These are phyloP conservation scores for Kuraishia piskuri DNA, from an alignment of 805 yeast genomes.

Conservation along the genomic window DNA sequence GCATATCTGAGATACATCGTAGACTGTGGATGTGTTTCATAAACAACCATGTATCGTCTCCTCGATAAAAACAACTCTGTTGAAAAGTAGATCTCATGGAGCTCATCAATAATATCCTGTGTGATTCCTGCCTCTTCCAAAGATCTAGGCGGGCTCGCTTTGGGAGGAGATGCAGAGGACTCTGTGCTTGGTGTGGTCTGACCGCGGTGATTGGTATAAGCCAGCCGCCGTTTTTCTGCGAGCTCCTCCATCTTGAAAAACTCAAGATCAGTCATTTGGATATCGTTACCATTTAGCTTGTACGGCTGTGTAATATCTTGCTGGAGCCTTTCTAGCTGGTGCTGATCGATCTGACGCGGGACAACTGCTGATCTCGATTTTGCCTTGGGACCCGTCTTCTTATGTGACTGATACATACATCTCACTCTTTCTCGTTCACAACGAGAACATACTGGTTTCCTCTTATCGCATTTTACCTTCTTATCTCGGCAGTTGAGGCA, in stretches of 20 bases:
- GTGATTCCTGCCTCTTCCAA: background rate
- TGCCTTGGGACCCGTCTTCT: background rate
- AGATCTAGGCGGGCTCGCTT: background rate
- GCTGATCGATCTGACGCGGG: background rate
- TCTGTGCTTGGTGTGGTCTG: background rate
- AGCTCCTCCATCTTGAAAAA: background rate
- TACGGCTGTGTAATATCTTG: too few relatives aligned
- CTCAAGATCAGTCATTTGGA: background rate
- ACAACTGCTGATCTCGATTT: background rate
- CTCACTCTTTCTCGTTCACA: background rate
- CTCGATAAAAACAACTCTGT: background rate
- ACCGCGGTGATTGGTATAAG: background rate
- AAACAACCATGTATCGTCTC: background rate
- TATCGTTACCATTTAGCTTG: background rate
- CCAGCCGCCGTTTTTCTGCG: background rate
- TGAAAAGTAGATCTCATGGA: background rate
- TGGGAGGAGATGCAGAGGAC: background rate
- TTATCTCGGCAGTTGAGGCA: constrained; percentile 1
- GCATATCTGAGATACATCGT: background rate
- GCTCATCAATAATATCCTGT: background rate
- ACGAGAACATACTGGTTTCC: background rate
- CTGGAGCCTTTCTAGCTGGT: background rate
- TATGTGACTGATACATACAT: background rate
- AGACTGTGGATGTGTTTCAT: background rate
- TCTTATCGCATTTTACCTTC: background rate